Evolutionary conservation across 2,329 filamentous ascomycete genomes (phyloP).

Genomic region (Chaetomiaceae sp.): DNA sequence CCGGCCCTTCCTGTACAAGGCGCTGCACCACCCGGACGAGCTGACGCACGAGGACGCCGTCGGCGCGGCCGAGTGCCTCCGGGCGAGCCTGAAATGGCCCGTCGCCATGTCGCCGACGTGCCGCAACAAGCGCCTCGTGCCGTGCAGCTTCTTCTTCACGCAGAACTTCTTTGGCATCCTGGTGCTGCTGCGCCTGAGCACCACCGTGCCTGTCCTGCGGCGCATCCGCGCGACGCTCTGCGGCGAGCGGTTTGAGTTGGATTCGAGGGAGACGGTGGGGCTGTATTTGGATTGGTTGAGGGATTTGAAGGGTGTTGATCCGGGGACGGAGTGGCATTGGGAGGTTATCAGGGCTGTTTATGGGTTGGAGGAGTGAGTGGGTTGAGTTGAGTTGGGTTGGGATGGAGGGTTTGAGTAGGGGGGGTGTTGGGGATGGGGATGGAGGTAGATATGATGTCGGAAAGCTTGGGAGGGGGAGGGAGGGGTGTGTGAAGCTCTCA

Average conservation of each 20-base stretch:
- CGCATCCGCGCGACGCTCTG: conserved; percentile 46
- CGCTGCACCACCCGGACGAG: conserved; percentile 50
- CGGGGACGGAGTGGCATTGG: conserved; percentile 54
- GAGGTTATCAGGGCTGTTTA: conserved; percentile 45
- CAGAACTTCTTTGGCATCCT: conserved; percentile 57
- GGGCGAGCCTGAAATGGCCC: conserved; percentile 56
- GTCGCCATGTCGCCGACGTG: conserved; percentile 53
- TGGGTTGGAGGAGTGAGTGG: conserved; percentile 30
- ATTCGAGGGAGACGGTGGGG: conserved; percentile 44
- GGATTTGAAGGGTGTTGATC: conserved; percentile 51
- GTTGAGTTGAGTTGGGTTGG: too few relatives aligned
- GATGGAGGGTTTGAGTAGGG: too few relatives aligned
- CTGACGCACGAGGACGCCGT: conserved; percentile 50
- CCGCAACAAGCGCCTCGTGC: conserved; percentile 53
- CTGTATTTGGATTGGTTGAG: conserved; percentile 56
- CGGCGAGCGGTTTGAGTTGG: conserved; percentile 45
- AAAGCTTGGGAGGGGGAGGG: too few relatives aligned
- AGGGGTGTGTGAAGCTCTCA: too few relatives aligned
- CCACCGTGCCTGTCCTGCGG: conserved; percentile 45
- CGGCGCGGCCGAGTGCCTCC: conserved; percentile 52
- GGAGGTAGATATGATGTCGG: too few relatives aligned
- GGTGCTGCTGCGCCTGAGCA: conserved; percentile 50
- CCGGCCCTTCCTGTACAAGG: conserved; percentile 56
- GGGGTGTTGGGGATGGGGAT: too few relatives aligned
- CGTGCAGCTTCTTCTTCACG: conserved; percentile 57